These are phyloP conservation scores for Mycena vitilis DNA, from an alignment of 768 basidiomycete genomes.

Conservation along the genomic window DNA sequence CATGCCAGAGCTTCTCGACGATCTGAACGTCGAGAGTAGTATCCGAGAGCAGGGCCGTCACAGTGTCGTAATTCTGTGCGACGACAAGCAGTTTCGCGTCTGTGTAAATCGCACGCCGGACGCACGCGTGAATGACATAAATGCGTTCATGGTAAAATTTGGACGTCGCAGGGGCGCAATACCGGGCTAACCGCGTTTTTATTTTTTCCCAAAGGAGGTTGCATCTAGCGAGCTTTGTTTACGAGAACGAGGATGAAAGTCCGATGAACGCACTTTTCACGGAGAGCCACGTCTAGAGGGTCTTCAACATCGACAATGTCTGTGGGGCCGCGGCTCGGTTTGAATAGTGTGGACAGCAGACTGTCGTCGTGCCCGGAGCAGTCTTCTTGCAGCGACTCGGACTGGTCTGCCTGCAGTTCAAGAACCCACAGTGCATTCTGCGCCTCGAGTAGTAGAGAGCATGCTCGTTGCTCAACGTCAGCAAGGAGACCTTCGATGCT, in stretches of 20 bases:
- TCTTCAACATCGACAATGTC: conserved; percentile 42
- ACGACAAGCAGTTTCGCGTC: conserved; percentile 52
- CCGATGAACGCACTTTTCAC: conserved; percentile 46
- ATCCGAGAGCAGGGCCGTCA: conserved; percentile 45
- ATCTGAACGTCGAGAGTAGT: conserved; percentile 43
- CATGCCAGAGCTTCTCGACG: conserved; percentile 49
- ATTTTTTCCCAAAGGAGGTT: conserved; percentile 47
- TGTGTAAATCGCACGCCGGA: conserved; percentile 51
- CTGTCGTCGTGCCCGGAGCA: conserved; percentile 33
- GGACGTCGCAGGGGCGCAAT: conserved; percentile 45
- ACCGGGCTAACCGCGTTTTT: conserved; percentile 47
- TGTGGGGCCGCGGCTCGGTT: conserved; percentile 19
- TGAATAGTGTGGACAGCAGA: conserved; percentile 19
- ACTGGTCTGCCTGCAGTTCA: conserved; percentile 38
- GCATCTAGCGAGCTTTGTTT: conserved; percentile 34
- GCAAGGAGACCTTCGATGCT: conserved; percentile 46
- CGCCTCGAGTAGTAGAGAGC: conserved; percentile 46
- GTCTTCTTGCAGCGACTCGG: conserved; percentile 19
- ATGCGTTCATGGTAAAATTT: conserved; percentile 48
- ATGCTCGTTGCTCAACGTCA: conserved; percentile 48
- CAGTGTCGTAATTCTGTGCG: conserved; percentile 47
- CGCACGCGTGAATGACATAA: conserved; percentile 48
- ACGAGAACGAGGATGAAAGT: conserved; percentile 25
- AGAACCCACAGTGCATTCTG: conserved; percentile 54
- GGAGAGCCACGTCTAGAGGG: conserved; percentile 41